A percentile compares a stretch with the other conserved stretches of the same genome.
Evolutionary conservation across 2,329 filamentous ascomycete genomes (phyloP).

Genomic region (Xenosphaeropsis pyriputrescens): DNA sequence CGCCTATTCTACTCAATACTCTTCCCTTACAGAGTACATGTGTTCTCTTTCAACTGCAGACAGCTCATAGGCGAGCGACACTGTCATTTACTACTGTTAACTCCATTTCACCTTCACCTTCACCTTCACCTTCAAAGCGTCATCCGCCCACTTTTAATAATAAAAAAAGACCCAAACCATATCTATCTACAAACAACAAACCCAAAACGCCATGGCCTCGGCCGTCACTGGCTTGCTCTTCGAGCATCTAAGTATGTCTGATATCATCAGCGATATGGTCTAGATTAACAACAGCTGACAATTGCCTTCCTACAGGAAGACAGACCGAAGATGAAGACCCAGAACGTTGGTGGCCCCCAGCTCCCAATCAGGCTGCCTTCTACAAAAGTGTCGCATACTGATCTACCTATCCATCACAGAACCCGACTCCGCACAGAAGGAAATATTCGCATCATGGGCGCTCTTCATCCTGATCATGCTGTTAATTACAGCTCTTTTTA

Average conservation of each 20-base stretch:
- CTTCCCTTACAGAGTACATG: slow-evolving; percentile 15
- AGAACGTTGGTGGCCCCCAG: slow-evolving; percentile 7
- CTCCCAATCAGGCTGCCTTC: neutral
- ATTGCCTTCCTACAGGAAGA: slow-evolving; percentile 9
- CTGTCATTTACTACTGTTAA: slow-evolving; percentile 1
- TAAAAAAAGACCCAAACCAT: too few species aligned
- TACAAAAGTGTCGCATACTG: slow-evolving; percentile 5
- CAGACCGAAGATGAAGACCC: slow-evolving; percentile 12
- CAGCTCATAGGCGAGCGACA: slow-evolving; percentile 18
- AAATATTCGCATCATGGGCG: slow-evolving; percentile 92
- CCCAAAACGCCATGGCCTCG: slow-evolving; percentile 9
- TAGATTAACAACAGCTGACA: too few species aligned
- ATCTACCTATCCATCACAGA: slow-evolving; percentile 24
- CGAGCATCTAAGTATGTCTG: slow-evolving; percentile 18
- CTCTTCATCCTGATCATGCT: slow-evolving; percentile 94
- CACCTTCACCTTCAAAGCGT: neutral
- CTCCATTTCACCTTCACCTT: neutral
- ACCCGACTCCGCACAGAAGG: slow-evolving; percentile 75
- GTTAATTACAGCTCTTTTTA: slow-evolving; percentile 88
- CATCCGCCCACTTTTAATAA: too few species aligned
- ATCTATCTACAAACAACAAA: neutral
- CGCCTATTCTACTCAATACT: too few species aligned
- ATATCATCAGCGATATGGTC: too few species aligned
- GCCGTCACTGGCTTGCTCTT: slow-evolving; percentile 13
- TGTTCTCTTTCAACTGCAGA: slow-evolving; percentile 10